Base-by-base conservation (phyloP, 2,329 filamentous ascomycete genomes). In the Paraconiothyrium brasiliense region DNA sequence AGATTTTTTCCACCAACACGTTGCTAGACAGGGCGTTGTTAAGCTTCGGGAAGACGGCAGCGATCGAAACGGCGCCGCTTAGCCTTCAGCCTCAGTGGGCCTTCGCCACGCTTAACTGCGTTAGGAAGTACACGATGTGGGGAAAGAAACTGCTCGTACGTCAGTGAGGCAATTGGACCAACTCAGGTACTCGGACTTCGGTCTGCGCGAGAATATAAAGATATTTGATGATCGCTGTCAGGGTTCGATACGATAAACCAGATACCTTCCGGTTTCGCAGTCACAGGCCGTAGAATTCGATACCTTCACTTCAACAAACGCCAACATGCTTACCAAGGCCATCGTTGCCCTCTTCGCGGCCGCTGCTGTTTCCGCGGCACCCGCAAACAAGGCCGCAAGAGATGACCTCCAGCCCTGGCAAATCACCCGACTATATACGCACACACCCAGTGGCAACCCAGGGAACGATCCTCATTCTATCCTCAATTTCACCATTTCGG, bases 371-470 rank as follows among this genome's bases (percentile, higher is more conserved):
- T 55, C 39, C 14, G 52, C 39, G 5, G 52, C 52, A 46, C 39
- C 52, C 34, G 30, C 39, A 2, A 22, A 11, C 30, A 55, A 55
- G 24, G 39, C 35, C 16, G 9, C 34, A 22, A 34, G 27, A 46
- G 52, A 34, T 24, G 46, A n/a, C 34, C 44, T 60, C 4, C 48
- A 60, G 30, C 59, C 59, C 24, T 64, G 55, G 55, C 34, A 64
- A 41, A 56, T 64, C 47, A 49, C 16, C 3, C 43, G 24, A 20
- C 60, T 65, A 14, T 51, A 49, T 24, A 65, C 63, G 16, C 63
- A 65, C 55, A 60, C 63, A 11, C 60, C 63, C 2, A 63, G 60
- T 14, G 63, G 63, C 43, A 60, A 60, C 16, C 63, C 60, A 16
- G 63, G 63, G 2, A 65, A 65, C 47, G 46, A 58, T 22, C 63